Conservation (phyloP, 257 asterid genomes). For the Lavandula angustifolia region DNA sequence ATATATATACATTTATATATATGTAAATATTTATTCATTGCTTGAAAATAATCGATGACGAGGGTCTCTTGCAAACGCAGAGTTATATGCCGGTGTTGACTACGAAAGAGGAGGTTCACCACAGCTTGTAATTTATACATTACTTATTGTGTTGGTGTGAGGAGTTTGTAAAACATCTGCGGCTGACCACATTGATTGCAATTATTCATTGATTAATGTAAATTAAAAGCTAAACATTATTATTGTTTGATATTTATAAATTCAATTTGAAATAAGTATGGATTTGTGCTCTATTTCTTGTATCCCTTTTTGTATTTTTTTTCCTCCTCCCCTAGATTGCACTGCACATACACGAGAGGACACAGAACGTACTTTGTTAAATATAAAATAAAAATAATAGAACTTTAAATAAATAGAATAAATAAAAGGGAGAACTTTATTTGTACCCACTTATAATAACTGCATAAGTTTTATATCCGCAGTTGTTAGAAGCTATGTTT, state of each 20-base stretch:
- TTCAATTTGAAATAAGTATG: not conserved
- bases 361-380: too few species aligned
- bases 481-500: too few species aligned
- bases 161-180: conserved; percentile 22
- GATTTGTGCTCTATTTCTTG: not conserved
- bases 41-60: conserved; percentile 23
- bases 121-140: conserved; percentile 12
- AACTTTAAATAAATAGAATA: too few species aligned
- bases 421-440: too few species aligned
- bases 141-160: conserved; percentile 24
- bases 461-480: too few species aligned
- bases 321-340: too few species aligned
- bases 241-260: conserved; percentile 1
- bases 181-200: not conserved
- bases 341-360: too few species aligned
- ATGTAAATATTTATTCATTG: conserved; percentile 10
- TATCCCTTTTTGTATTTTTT: not conserved
- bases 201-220: conserved; percentile 27
- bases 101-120: not conserved
- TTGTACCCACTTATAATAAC: too few species aligned
- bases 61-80: not conserved
- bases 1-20: conserved; percentile 2
- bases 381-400: too few species aligned
- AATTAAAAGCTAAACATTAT: conserved; percentile 16
- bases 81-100: not conserved